A percentile compares a stretch with the other conserved stretches of the same genome.
These are phyloP conservation scores for Eremomyces bilateralis DNA, from an alignment of 495 filamentous ascomycete species.

Conservation along the genomic window DNA sequence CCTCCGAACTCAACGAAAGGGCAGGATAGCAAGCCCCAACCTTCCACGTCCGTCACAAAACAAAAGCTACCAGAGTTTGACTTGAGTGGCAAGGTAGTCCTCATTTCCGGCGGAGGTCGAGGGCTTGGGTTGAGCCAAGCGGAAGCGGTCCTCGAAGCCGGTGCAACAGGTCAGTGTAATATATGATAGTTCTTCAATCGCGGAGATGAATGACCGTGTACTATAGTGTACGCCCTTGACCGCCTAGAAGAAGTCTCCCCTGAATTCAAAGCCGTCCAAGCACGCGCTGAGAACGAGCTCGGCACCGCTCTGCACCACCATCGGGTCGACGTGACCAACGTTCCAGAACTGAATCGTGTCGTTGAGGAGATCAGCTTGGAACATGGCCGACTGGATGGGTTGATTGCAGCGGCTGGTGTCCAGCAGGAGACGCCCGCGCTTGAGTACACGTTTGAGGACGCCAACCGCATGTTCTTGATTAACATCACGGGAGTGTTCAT, in stretches of 20 bases:
- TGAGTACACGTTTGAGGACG: slow-evolving; percentile 41
- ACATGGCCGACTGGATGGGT: slow-evolving; percentile 54
- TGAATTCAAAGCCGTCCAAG: slow-evolving; percentile 39
- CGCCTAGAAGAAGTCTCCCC: slow-evolving; percentile 29
- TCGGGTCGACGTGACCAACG: slow-evolving; percentile 69
- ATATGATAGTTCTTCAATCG: no score
- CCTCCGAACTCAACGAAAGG: no score
- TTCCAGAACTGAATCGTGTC: slow-evolving; percentile 39
- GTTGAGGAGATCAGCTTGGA: slow-evolving; percentile 44
- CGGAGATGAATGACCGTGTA: no score
- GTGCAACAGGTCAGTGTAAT: slow-evolving; percentile 31
- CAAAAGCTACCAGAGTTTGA: slow-evolving; percentile 71
- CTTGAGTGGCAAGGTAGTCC: slow-evolving; percentile 51
- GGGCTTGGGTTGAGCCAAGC: slow-evolving; percentile 63
- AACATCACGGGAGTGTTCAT: slow-evolving; percentile 65
- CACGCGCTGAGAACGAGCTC: slow-evolving; percentile 40
- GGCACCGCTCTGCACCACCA: slow-evolving; percentile 55
- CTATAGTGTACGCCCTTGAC: slow-evolving; percentile 37
- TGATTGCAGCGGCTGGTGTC: slow-evolving; percentile 34
- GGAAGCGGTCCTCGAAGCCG: slow-evolving; percentile 60
- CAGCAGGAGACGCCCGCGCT: slow-evolving; percentile 8
- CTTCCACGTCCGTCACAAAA: no score
- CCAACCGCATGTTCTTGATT: slow-evolving; percentile 47
- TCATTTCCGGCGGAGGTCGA: slow-evolving; percentile 59
- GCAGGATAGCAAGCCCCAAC: no score